These are phyloP conservation scores for Trichoderma gracile DNA, from an alignment of 2,329 filamentous ascomycete genomes.

Conservation along the genomic window DNA sequence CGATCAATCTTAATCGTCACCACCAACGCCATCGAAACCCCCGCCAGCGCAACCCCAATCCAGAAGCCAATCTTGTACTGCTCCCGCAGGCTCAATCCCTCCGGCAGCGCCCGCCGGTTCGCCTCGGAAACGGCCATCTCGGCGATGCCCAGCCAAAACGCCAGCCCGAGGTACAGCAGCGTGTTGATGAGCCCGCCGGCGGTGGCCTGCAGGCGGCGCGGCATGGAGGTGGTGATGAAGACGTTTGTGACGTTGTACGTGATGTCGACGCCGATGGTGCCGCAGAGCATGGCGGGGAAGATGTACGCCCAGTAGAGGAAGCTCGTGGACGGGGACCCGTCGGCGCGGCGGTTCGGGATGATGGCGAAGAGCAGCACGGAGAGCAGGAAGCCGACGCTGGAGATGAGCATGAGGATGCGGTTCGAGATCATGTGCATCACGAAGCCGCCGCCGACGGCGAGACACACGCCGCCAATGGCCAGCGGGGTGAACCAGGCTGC, in stretches of 20 bases:
- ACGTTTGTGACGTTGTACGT: constrained; percentile 74
- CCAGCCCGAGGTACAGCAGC: constrained; percentile 69
- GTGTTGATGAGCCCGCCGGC: constrained; percentile 72
- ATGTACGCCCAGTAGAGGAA: constrained; percentile 69
- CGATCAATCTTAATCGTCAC: constrained; percentile 57
- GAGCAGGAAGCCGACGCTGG: constrained; percentile 59
- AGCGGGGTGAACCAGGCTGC: constrained; percentile 71
- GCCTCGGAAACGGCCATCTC: constrained; percentile 62
- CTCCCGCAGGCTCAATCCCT: constrained; percentile 43
- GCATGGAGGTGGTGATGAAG: constrained; percentile 73
- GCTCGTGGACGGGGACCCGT: constrained; percentile 38
- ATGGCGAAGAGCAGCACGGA: constrained; percentile 64
- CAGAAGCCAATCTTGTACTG: constrained; percentile 69
- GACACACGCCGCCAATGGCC: constrained; percentile 65
- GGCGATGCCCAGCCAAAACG: constrained; percentile 49
- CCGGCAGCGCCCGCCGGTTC: constrained; percentile 31
- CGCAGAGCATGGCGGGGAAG: constrained; percentile 68
- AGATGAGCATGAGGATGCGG: constrained; percentile 62
- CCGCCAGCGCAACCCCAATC: constrained; percentile 61
- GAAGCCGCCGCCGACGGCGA: constrained; percentile 63
- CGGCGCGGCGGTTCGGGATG: constrained; percentile 52
- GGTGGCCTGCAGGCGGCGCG: constrained; percentile 65
- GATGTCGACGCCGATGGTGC: constrained; percentile 73
- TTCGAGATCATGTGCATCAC: constrained; percentile 67
- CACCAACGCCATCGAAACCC: constrained; percentile 53